Percentiles rank a stretch among this genome's conserved stretches.
Evolutionary conservation across 2,329 filamentous ascomycete genomes (phyloP).

Genomic region (Esteya vermicola): DNA sequence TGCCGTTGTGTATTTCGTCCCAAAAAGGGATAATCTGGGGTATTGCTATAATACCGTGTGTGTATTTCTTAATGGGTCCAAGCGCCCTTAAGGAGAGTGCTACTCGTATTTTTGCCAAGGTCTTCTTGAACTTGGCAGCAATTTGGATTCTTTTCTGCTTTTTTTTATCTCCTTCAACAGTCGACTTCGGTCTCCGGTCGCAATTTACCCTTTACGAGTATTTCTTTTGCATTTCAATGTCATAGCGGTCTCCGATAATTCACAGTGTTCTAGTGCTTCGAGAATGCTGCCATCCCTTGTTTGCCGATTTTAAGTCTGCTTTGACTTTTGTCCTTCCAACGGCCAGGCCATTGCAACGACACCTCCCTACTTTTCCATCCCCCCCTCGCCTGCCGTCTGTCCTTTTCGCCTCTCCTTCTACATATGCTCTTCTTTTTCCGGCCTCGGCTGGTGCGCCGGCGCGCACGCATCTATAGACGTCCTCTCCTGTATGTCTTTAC

Average conservation of each 20-base stretch:
- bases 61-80: too few species aligned
- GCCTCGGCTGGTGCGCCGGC: slow-evolving; percentile 18
- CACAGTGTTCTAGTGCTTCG: too few species aligned
- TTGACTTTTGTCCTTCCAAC: not conserved
- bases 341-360: too few species aligned
- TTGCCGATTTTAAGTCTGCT: not conserved
- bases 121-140: too few species aligned
- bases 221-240: not conserved
- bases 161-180: not conserved
- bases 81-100: too few species aligned
- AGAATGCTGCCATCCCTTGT: slow-evolving; percentile 4
- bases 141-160: too few species aligned
- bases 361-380: not conserved
- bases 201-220: too few species aligned
- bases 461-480: slow-evolving; percentile 18
- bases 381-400: not conserved
- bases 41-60: not conserved
- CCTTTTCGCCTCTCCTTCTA: not conserved
- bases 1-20: too few species aligned
- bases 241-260: too few species aligned
- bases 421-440: slow-evolving; percentile 21
- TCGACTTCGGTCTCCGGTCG: too few species aligned
- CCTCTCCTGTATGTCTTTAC: slow-evolving; percentile 17
- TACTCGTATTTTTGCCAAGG: too few species aligned
- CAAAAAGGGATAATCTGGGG: not conserved